A percentile compares a stretch with the other conserved stretches of the same genome.
These are phyloP conservation scores for Neurospora sp. DNA, from an alignment of 2,329 filamentous ascomycete genomes.

Conservation along the genomic window DNA sequence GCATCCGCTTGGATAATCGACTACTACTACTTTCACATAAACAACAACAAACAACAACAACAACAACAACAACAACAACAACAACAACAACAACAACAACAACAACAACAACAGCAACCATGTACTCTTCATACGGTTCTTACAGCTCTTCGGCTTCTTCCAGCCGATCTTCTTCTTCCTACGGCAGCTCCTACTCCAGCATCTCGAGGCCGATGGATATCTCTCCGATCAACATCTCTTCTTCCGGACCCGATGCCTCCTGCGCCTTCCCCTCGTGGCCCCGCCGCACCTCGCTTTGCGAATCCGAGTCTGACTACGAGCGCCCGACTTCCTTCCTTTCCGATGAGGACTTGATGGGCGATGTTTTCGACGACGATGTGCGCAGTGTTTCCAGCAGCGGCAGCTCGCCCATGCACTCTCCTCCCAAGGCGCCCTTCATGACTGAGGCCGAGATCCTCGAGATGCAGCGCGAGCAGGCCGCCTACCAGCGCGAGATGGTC, in stretches of 20 bases:
- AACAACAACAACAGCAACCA: constrained; percentile 21
- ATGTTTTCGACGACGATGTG: constrained; percentile 40
- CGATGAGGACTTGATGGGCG: constrained; percentile 51
- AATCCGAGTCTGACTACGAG: constrained; percentile 29
- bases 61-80: constrained; percentile 10
- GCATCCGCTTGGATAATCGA: constrained; percentile 2
- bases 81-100: constrained; percentile 15
- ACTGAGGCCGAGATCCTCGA: constrained; percentile 40
- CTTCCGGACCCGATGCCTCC: constrained; percentile 29
- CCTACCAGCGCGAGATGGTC: constrained; percentile 43
- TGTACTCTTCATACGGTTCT: constrained; percentile 36
- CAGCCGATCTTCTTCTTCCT: constrained; percentile 27
- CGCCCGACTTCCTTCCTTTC: constrained; percentile 48
- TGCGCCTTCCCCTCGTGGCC: constrained; percentile 54
- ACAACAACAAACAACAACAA: constrained; percentile 16
- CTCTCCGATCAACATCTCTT: constrained; percentile 27
- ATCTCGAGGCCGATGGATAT: constrained; percentile 40
- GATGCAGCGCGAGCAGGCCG: constrained; percentile 40
- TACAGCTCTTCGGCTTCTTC: constrained; percentile 34
- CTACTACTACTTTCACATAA: constrained; percentile 4
- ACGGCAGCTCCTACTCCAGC: constrained; percentile 38
- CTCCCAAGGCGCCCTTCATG: constrained; percentile 22
- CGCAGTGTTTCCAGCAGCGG: constrained; percentile 37
- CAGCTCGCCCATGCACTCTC: constrained; percentile 27
- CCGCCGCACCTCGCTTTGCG: constrained; percentile 40